Evolutionary conservation across 306 rosid species (phyloP).

Genomic region (Vachellia collinsii): DNA sequence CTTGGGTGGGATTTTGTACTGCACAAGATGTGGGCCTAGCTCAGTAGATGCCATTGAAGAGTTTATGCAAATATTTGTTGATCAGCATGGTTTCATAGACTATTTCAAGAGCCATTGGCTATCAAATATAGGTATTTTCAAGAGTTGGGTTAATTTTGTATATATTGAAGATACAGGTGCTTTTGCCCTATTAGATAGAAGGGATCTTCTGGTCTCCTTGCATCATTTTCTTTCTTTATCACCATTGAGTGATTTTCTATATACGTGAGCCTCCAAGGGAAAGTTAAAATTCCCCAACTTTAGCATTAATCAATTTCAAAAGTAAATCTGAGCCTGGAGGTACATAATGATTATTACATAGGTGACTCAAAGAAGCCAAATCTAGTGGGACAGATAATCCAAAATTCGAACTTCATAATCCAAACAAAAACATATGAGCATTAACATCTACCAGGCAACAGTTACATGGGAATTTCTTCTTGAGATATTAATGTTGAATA

Average conservation of each 20-base stretch:
- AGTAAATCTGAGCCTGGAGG: not conserved
- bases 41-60: constrained; percentile 68
- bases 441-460: constrained; percentile 10
- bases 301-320: not conserved
- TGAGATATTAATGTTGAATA: constrained; percentile 1
- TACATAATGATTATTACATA: constrained; percentile 1
- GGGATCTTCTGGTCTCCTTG: not conserved
- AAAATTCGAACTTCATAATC: not conserved
- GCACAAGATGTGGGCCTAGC: constrained; percentile 62
- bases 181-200: constrained; percentile 7
- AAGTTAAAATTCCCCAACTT: not conserved
- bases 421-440: not conserved
- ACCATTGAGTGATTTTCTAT: not conserved
- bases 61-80: constrained; percentile 79
- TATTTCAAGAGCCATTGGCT: constrained; percentile 70
- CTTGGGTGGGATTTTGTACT: constrained; percentile 68
- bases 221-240: constrained; percentile 27
- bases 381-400: not conserved
- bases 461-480: constrained; percentile 8
- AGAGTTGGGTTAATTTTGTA: constrained; percentile 27
- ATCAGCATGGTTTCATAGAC: constrained; percentile 72
- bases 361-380: not conserved
- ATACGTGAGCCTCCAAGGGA: not conserved
- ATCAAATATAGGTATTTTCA: constrained; percentile 61
- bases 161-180: constrained; percentile 19